Evolutionary conservation across 345 rosid genomes (phyloP).

Genomic region (Viola odorata): DNA sequence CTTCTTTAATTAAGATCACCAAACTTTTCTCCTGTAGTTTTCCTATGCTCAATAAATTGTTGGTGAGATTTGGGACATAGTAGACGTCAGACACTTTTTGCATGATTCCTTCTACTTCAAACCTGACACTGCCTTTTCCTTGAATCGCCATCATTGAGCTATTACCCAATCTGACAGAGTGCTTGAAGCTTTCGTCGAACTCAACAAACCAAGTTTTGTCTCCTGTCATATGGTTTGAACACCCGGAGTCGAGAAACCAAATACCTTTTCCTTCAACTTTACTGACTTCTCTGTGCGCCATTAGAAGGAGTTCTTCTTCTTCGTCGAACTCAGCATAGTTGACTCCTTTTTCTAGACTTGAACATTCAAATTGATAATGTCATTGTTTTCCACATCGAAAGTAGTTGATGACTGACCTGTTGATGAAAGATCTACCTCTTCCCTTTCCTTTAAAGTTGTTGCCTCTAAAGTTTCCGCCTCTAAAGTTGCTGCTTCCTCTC

Average conservation of each 20-base stretch:
- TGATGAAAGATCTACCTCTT: background rate
- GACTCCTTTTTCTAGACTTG: background rate
- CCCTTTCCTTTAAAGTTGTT: too few species aligned
- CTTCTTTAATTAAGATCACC: background rate
- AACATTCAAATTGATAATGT: background rate
- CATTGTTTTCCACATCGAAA: background rate
- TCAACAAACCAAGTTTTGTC: background rate
- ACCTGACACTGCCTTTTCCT: background rate
- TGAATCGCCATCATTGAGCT: background rate
- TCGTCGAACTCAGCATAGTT: background rate
- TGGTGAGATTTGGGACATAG: background rate
- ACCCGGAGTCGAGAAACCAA: background rate
- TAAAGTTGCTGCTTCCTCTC: too few species aligned
- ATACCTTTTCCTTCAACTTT: too few species aligned
- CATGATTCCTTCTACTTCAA: background rate
- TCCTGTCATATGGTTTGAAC: background rate
- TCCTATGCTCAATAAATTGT: background rate
- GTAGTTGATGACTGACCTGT: background rate
- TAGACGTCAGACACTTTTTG: background rate
- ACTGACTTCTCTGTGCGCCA: background rate
- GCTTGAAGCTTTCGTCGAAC: background rate
- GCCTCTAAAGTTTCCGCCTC: too few species aligned
- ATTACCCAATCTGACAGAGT: background rate
- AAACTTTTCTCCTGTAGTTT: background rate
- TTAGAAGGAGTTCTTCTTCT: background rate